A percentile compares a stretch with the other conserved stretches of the same genome.
Conservation (phyloP, 2,329 filamentous ascomycete genomes). For the Cercospora sp. region DNA sequence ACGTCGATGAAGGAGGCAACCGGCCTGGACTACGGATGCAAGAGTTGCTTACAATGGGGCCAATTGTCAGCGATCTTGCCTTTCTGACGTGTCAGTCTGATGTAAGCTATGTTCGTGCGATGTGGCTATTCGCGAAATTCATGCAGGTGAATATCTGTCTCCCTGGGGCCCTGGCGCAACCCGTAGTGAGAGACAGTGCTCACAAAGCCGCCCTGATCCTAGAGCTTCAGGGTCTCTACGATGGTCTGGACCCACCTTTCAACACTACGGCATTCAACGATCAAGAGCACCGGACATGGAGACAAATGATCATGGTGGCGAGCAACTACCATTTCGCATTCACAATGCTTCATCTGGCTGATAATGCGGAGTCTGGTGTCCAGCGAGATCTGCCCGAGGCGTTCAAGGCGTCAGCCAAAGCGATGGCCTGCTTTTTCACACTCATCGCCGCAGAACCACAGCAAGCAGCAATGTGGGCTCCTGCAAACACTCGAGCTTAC, state of each 20-base stretch:
- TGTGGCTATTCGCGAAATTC: not conserved
- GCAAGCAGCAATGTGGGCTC: not conserved
- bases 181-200: not conserved
- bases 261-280: not conserved
- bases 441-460: not conserved
- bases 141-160: not conserved
- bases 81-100: not conserved
- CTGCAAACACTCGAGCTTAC: not conserved
- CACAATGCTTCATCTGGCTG: not conserved
- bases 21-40: not conserved
- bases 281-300: not conserved
- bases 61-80: not conserved
- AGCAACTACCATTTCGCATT: not conserved
- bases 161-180: not conserved
- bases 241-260: not conserved
- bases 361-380: not conserved
- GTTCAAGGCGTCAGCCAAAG: not conserved
- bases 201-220: not conserved
- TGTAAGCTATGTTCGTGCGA: not conserved
- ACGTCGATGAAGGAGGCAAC: not conserved
- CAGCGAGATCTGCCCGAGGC: not conserved
- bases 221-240: not conserved
- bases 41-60: not conserved
- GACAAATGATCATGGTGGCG: not conserved
- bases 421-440: not conserved